Percentiles rank a stretch among this genome's conserved stretches.
These are phyloP conservation scores for Cytospora schulzeri DNA, from an alignment of 2,329 filamentous ascomycete genomes.

Conservation along the genomic window DNA sequence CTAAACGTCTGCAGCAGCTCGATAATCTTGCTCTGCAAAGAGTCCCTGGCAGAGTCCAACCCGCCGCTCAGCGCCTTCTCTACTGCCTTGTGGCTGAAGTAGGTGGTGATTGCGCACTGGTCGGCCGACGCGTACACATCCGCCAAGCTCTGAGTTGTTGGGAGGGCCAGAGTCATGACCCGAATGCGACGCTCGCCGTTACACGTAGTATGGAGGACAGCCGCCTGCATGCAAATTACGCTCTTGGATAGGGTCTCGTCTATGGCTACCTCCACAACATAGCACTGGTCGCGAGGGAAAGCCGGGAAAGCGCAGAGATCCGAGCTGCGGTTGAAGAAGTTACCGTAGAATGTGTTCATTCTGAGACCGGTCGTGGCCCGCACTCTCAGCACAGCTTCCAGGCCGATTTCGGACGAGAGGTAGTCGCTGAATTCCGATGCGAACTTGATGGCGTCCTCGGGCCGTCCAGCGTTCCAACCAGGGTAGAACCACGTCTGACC, in stretches of 20 bases:
- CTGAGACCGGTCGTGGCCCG: constrained; percentile 91
- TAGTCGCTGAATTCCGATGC: constrained; percentile 96
- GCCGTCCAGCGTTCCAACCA: constrained; percentile 91
- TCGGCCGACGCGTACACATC: constrained; percentile 95
- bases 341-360: constrained; percentile 98
- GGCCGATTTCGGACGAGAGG: constrained; percentile 91
- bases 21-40: constrained; percentile 85
- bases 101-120: constrained; percentile 88
- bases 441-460: constrained; percentile 97
- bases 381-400: constrained; percentile 94
- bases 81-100: constrained; percentile 97
- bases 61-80: constrained; percentile 85
- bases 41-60: constrained; percentile 87
- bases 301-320: constrained; percentile 97
- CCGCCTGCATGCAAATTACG: constrained; percentile 89
- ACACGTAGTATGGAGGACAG: constrained; percentile 95
- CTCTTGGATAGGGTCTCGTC: constrained; percentile 92
- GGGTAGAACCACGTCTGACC: constrained; percentile 99
- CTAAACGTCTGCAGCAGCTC: constrained; percentile 94
- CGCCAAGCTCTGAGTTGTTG: constrained; percentile 86
- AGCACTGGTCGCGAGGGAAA: constrained; percentile 95
- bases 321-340: constrained; percentile 98
- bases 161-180: constrained; percentile 89
- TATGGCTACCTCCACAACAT: constrained; percentile 97
- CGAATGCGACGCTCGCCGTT: constrained; percentile 95